Evolutionary conservation across 345 rosid species (phyloP), one percentile per base, ranked within the genome.

Genomic region (Ceriops zippeliana): DNA sequence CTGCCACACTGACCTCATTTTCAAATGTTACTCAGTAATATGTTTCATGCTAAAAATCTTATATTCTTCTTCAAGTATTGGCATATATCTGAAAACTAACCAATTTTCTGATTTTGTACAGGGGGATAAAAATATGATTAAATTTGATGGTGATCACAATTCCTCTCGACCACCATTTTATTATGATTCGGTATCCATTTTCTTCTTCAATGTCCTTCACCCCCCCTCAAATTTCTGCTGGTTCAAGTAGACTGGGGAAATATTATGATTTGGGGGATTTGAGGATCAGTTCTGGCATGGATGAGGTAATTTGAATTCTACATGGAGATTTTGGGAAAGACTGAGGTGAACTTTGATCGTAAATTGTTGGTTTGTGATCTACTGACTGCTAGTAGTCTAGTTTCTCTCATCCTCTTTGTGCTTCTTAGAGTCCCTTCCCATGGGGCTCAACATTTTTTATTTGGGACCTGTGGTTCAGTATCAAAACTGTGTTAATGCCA

Each of bases 81-180:
- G 47, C 69, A 49, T 20, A 17, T 56, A 59, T 58, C 68, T 52
- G 65, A 34, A 47, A 58, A 34, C 21, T 62, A 59, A 54, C 52
- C 7, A 62, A 32, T 42, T n/a, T 58, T 65, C 70, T 82, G 26
- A 38, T 70, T 73, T 49, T 81, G 31, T 58, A 66, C 88, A 95
- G 99, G 99, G 99, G 52, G 97, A 91, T 81, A 95, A 91, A 80
- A 95, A 95, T 73, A 76, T 95, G 73, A 89, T 95, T 73, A 90
- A 86, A 80, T 95, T 95, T 75, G 93, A 95, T 70, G 99, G 97
- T 61, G 97, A 95, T 71, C 97, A 91, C 79, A 95, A 95, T 78
- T 83, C 97, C 47, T 88, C 99, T 24, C 79, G 99, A 73, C 97
- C 99, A 22, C 97, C 90, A 56, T 90, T 83, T 73, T 95, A 81